Evolutionary conservation across 2,329 filamentous ascomycete genomes (phyloP).

Genomic region (Fusarium sp.): DNA sequence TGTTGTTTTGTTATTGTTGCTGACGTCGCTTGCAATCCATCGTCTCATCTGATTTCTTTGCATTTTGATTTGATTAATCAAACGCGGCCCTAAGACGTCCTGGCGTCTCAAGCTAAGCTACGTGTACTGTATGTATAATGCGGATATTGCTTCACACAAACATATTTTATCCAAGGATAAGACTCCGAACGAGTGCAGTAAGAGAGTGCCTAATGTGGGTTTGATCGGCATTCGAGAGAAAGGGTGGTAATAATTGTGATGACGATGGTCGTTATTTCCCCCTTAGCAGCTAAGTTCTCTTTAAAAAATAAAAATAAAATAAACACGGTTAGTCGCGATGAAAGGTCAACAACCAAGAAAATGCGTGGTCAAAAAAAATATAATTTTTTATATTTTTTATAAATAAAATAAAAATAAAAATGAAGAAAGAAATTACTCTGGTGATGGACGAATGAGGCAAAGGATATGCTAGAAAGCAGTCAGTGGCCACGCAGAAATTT

Average conservation of each 20-base stretch:
- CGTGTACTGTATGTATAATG: background rate
- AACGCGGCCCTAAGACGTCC: background rate
- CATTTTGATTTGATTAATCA: constrained; percentile 21
- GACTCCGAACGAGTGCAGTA: background rate
- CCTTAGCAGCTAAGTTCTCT: background rate
- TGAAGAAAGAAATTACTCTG: background rate
- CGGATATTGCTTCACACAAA: constrained; percentile 12
- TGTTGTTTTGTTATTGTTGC: constrained; percentile 21
- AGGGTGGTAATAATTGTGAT: constrained; percentile 14
- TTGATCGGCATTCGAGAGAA: constrained; percentile 18
- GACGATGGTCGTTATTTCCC: constrained; percentile 7
- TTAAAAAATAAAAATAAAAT: too few species aligned
- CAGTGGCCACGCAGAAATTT: constrained; percentile 29
- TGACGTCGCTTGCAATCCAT: constrained; percentile 8
- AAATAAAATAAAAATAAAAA: too few species aligned
- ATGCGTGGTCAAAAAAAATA: background rate
- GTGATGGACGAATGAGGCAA: constrained; percentile 19
- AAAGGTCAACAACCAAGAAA: background rate
- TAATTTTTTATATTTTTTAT: too few species aligned
- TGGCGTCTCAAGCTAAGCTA: constrained; percentile 4
- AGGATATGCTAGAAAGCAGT: constrained; percentile 6
- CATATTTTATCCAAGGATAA: background rate
- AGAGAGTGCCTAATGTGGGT: constrained; percentile 14
- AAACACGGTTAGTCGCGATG: background rate
- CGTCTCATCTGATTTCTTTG: background rate